Conservation (phyloP, 2,329 filamentous ascomycete species). For the Chrysoporthe austroafricana region DNA sequence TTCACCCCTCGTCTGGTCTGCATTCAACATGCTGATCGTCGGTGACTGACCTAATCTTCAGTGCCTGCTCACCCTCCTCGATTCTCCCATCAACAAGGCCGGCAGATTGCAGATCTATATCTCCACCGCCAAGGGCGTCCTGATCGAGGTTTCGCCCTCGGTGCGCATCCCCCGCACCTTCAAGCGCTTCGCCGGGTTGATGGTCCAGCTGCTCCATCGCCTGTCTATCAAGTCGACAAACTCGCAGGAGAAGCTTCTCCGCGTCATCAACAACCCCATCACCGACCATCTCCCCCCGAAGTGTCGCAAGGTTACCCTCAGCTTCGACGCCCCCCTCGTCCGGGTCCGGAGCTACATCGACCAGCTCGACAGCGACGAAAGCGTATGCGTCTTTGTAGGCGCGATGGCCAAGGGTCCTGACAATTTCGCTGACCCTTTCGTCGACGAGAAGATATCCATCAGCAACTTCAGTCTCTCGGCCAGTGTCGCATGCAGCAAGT, state of each 20-base stretch:
- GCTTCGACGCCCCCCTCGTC: constrained; percentile 88
- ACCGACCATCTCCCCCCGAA: constrained; percentile 95
- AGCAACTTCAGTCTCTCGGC: constrained; percentile 97
- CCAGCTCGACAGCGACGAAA: constrained; percentile 78
- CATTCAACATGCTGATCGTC: constrained; percentile 49
- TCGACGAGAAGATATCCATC: constrained; percentile 97
- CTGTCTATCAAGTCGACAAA: constrained; percentile 95
- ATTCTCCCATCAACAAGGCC: constrained; percentile 98
- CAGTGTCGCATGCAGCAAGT: constrained; percentile 98
- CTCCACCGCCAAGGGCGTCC: constrained; percentile 92
- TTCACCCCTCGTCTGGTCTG: constrained; percentile 34
- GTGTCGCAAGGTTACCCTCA: constrained; percentile 96
- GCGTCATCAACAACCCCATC: constrained; percentile 97
- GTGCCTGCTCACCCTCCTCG: constrained; percentile 95
- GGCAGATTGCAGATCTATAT: constrained; percentile 98
- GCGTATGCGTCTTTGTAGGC: constrained; percentile 95
- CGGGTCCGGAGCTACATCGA: constrained; percentile 89
- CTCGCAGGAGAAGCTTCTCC: constrained; percentile 95
- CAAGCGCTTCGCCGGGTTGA: constrained; percentile 96
- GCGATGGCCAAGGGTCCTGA: constrained; percentile 98
- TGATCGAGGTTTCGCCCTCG: constrained; percentile 97
- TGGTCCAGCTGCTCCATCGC: constrained; percentile 96
- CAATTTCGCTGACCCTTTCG: constrained; percentile 90
- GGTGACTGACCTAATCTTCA: constrained; percentile 48
- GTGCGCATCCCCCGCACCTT: constrained; percentile 98